A percentile compares a stretch with the other conserved stretches of the same genome.
Conservation (phyloP, 2,329 filamentous ascomycete species). For the Colletotrichum ledebouriae region DNA sequence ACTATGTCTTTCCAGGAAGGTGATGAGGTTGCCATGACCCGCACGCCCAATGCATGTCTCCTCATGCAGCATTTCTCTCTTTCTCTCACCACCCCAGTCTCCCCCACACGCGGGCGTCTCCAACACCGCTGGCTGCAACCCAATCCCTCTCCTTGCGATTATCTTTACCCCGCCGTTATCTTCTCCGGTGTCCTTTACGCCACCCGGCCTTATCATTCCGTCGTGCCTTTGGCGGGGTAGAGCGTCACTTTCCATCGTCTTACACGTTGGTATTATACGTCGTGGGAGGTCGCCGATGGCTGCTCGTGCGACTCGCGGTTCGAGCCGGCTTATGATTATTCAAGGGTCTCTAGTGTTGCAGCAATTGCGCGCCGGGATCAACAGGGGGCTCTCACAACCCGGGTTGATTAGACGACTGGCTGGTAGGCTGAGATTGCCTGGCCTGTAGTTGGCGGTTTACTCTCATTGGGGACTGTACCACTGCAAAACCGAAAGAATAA, state of each 20-base stretch:
- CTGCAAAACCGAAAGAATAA: slow-evolving; percentile 19
- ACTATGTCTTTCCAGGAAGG: slow-evolving; percentile 41
- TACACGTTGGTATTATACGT: slow-evolving; percentile 34
- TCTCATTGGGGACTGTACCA: neutral
- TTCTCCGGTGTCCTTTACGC: slow-evolving; percentile 14
- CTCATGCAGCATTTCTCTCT: slow-evolving; percentile 18
- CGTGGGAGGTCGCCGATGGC: slow-evolving; percentile 36
- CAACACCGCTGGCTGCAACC: slow-evolving; percentile 28
- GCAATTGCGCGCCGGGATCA: slow-evolving; percentile 23
- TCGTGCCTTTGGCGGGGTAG: slow-evolving; percentile 26
- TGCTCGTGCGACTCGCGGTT: slow-evolving; percentile 21
- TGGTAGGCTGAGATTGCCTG: slow-evolving; percentile 16
- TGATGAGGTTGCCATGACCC: slow-evolving; percentile 39
- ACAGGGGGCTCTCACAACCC: slow-evolving; percentile 7
- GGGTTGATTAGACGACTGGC: slow-evolving; percentile 13
- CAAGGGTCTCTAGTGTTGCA: slow-evolving; percentile 15
- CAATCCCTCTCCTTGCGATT: slow-evolving; percentile 25
- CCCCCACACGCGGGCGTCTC: slow-evolving; percentile 37
- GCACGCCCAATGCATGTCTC: slow-evolving; percentile 34
- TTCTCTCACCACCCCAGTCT: neutral
- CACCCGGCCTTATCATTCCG: slow-evolving; percentile 26
- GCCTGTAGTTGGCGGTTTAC: slow-evolving; percentile 31
- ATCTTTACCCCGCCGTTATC: slow-evolving; percentile 43
- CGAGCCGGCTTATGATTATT: slow-evolving; percentile 7
- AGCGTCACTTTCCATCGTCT: slow-evolving; percentile 32